These are phyloP conservation scores for Neurospora sp. DNA, from an alignment of 495 filamentous ascomycete species.

Conservation along the genomic window DNA sequence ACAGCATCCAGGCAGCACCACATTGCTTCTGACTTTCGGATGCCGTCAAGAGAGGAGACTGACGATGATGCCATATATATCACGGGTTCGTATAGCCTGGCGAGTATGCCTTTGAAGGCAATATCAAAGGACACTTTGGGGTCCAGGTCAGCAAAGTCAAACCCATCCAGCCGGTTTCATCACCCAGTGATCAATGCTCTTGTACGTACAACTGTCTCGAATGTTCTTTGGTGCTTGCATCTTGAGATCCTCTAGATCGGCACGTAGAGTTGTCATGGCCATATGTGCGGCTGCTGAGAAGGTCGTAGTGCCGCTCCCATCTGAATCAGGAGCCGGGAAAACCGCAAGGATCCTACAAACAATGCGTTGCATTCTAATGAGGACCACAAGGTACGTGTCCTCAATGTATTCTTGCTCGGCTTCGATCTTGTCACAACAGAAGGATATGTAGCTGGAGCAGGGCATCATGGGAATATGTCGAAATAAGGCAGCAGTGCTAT, in stretches of 20 bases:
- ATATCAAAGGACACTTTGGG: slow-evolving; percentile 8
- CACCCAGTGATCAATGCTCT: background rate
- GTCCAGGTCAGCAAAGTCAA: background rate
- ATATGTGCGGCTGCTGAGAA: slow-evolving; percentile 10
- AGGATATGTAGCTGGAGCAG: slow-evolving; percentile 8
- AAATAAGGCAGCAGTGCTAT: slow-evolving; percentile 11
- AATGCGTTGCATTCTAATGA: slow-evolving; percentile 14
- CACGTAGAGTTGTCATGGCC: slow-evolving; percentile 7
- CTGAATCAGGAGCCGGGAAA: slow-evolving; percentile 10
- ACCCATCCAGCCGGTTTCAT: background rate
- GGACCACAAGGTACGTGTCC: slow-evolving; percentile 10
- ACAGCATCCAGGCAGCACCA: slow-evolving; percentile 12
- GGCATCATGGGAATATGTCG: slow-evolving; percentile 8
- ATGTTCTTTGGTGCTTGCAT: slow-evolving; percentile 1
- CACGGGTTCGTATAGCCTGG: slow-evolving; percentile 16
- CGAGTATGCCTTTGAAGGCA: slow-evolving; percentile 5
- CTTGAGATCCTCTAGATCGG: slow-evolving; percentile 9
- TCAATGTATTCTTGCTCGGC: slow-evolving; percentile 4
- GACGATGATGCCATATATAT: slow-evolving; percentile 7
- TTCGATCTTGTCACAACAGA: slow-evolving; percentile 13
- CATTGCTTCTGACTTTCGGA: slow-evolving; percentile 9
- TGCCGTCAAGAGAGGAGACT: background rate
- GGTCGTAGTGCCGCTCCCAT: background rate
- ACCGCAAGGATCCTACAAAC: slow-evolving; percentile 1
- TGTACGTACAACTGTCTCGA: slow-evolving; percentile 5